Conservation (phyloP, 306 rosid genomes). For the Cucurbita pepo region DNA sequence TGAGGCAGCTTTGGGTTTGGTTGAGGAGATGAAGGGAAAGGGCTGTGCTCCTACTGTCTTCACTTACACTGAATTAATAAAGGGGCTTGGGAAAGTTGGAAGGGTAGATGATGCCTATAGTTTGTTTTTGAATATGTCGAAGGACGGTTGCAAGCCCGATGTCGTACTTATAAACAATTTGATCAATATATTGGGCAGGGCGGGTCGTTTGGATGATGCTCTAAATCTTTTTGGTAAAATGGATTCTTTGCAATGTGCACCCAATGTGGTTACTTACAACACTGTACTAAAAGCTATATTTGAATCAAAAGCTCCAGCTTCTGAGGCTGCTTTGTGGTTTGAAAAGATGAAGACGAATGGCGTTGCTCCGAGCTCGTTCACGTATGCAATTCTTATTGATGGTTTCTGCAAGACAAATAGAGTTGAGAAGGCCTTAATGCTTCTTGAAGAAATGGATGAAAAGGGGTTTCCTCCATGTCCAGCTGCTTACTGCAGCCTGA, state of each 20-base stretch:
- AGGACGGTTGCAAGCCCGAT: slow-evolving; percentile 66
- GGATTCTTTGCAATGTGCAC: slow-evolving; percentile 39
- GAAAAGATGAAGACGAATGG: slow-evolving; percentile 76
- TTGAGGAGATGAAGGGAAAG: slow-evolving; percentile 51
- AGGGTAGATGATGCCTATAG: slow-evolving; percentile 59
- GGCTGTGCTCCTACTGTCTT: slow-evolving; percentile 62
- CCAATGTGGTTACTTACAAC: slow-evolving; percentile 75
- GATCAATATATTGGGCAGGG: slow-evolving; percentile 69
- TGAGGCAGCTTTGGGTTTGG: slow-evolving; percentile 49
- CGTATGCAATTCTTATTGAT: slow-evolving; percentile 82
- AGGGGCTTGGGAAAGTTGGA: slow-evolving; percentile 74
- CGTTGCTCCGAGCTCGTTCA: slow-evolving; percentile 59
- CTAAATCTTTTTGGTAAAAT: slow-evolving; percentile 45
- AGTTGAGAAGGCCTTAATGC: slow-evolving; percentile 75
- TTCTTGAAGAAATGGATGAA: slow-evolving; percentile 98
- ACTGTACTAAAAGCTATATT: slow-evolving; percentile 63
- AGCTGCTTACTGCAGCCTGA: slow-evolving; percentile 91
- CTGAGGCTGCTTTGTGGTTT: slow-evolving; percentile 54
- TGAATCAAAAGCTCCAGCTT: slow-evolving; percentile 48
- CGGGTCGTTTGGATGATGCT: slow-evolving; percentile 46
- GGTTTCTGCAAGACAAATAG: slow-evolving; percentile 81
- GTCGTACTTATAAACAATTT: slow-evolving; percentile 68
- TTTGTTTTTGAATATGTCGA: slow-evolving; percentile 38
- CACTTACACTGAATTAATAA: slow-evolving; percentile 72
- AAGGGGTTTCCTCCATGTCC: slow-evolving; percentile 80